These are phyloP conservation scores for Penicillium pulvis DNA, from an alignment of 495 filamentous ascomycete species.

Conservation along the genomic window DNA sequence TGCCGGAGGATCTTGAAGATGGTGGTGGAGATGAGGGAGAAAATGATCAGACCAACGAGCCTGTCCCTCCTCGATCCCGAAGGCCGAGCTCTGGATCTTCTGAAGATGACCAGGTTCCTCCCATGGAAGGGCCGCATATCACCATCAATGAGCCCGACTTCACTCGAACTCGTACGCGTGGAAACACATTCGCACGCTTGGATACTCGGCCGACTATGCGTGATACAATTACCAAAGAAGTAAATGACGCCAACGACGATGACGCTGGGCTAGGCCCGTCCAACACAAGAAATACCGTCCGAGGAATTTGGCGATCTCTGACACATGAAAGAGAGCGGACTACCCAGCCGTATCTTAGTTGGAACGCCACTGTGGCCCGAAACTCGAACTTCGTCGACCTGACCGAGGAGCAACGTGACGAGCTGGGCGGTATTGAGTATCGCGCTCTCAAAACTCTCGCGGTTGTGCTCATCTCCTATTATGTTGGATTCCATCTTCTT, in stretches of 20 bases:
- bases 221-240: conserved; percentile 35
- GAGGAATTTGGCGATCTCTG: conserved; percentile 38
- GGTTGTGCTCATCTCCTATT: conserved; percentile 75
- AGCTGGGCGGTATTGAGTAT: conserved; percentile 94
- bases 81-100: conserved; percentile 23
- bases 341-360: conserved; percentile 86
- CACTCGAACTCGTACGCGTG: conserved; percentile 32
- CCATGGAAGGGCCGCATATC: conserved; percentile 54
- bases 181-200: conserved; percentile 42
- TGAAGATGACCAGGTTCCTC: conserved; percentile 28
- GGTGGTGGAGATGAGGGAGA: conserved; percentile 38
- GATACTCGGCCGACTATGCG: conserved; percentile 42
- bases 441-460: conserved; percentile 84
- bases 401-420: conserved; percentile 86
- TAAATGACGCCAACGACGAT: conserved; percentile 23
- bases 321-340: conserved; percentile 47
- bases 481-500: conserved; percentile 71
- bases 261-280: conserved; percentile 19
- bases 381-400: conserved; percentile 91
- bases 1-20: conserved; percentile 63
- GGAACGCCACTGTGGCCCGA: conserved; percentile 85
- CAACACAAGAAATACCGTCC: conserved; percentile 39
- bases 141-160: conserved; percentile 64
- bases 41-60: conserved; percentile 10
- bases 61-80: conserved; percentile 15